These are phyloP conservation scores for Ganoderma multipileum DNA, from an alignment of 1,284 basidiomycete genomes.

Conservation along the genomic window DNA sequence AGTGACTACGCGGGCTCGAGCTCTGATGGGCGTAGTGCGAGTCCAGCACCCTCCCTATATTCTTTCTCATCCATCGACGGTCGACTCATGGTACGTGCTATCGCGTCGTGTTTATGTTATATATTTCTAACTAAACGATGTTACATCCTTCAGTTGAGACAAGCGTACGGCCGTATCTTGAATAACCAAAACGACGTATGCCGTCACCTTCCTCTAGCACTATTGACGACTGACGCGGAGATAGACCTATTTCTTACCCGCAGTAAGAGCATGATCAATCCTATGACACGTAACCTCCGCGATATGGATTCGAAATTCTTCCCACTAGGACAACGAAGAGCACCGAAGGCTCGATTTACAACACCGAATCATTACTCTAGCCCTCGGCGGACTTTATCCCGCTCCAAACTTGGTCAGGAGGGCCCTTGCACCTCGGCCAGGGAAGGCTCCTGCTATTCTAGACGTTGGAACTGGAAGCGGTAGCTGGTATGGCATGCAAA, in stretches of 20 bases:
- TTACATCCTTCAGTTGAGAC: constrained; percentile 35
- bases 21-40: constrained; percentile 31
- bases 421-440: constrained; percentile 40
- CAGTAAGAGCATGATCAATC: constrained; percentile 29
- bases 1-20: constrained; percentile 20
- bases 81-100: constrained; percentile 35
- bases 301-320: constrained; percentile 5
- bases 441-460: constrained; percentile 37
- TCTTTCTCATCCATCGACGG: constrained; percentile 44
- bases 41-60: constrained; percentile 43
- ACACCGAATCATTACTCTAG: constrained; percentile 42
- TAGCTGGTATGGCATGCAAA: constrained; percentile 38
- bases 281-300: not conserved
- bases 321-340: constrained; percentile 42
- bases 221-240: constrained; percentile 14
- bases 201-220: not conserved
- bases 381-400: constrained; percentile 40
- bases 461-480: constrained; percentile 46
- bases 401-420: constrained; percentile 39
- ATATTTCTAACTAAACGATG: not conserved
- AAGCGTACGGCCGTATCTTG: constrained; percentile 40
- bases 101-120: not conserved
- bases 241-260: constrained; percentile 42
- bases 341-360: constrained; percentile 45
- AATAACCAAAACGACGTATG: constrained; percentile 45